Evolutionary conservation across 2,329 filamentous ascomycete species (phyloP), one percentile per base, ranked within the genome.

Genomic region (Claviceps sp.): DNA sequence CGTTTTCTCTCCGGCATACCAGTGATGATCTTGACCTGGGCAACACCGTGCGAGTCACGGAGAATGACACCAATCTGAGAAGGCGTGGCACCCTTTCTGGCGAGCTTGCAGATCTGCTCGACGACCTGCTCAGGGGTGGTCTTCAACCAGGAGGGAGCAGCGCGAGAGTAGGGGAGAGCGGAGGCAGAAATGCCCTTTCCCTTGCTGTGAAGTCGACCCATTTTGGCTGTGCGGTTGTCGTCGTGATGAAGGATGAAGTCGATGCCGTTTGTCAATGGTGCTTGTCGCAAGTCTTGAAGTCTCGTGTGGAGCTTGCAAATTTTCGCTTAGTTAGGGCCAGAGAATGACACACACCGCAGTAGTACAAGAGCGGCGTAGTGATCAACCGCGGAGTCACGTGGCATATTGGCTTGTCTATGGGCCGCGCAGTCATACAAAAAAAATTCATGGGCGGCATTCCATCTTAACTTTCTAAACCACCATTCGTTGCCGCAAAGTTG

Each of bases 1-100:
- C 11, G 2, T 30, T 11, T 11, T 1, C 0, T 18, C 18, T 22
- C 48, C 62, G 11, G 70, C 85, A 68, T 87, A 94, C 89, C 89
- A 71, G 90, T 95, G 63, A 96, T 89, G 69, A 95, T 78, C 82
- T 93, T 94, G 76, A 96, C 91, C 79, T 97, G 93, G 66, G 93
- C 88, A 74, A 98, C 81, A 71, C 94, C 94, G 79, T 98, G 93
- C 70, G 85, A 89, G 77, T 98, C 94, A 79, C 94, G 84, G 72
- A 98, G 88, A 67, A 97, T 79, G 71, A 97, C 91, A 87, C 94
- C 93, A 68, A 98, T 98, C 81, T 97, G 91, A 60, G 90, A 96
- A 67, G 93, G 93, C 62, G 91, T 95, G 64, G 89, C 89, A 78
- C 94, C 93, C 87, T 97, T 97, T 79, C 88, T 90, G 70, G 93